Percentiles rank a stretch among this genome's conserved stretches.
Conservation (phyloP, 2,329 filamentous ascomycete species). For the Parastagonospora nodorum region DNA sequence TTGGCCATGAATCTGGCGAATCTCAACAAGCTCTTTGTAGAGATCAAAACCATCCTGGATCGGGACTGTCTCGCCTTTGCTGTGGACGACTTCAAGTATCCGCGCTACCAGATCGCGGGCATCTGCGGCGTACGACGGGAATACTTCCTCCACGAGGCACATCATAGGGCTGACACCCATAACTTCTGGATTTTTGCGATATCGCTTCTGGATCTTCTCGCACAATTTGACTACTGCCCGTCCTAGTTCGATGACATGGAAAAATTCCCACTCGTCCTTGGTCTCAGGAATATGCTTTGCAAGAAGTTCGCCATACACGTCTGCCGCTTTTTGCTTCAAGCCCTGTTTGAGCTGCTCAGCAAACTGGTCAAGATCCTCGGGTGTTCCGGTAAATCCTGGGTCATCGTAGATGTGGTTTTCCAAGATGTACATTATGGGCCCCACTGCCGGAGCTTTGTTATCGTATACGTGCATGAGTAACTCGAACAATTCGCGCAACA, state of each 20-base stretch:
- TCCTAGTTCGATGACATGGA: conserved; percentile 85
- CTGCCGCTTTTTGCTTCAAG: conserved; percentile 73
- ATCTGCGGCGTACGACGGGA: conserved; percentile 90
- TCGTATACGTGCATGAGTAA: conserved; percentile 89
- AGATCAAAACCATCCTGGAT: conserved; percentile 93
- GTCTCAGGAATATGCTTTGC: conserved; percentile 79
- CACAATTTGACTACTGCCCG: conserved; percentile 84
- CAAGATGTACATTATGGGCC: conserved; percentile 78
- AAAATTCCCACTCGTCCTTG: conserved; percentile 86
- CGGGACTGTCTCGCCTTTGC: conserved; percentile 74
- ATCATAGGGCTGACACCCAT: conserved; percentile 74
- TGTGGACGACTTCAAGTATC: conserved; percentile 75
- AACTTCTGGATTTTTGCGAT: conserved; percentile 83
- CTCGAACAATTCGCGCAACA: conserved; percentile 86
- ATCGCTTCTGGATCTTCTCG: conserved; percentile 89
- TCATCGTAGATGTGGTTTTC: conserved; percentile 83
- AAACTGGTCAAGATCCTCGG: conserved; percentile 75
- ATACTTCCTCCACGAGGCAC: conserved; percentile 79
- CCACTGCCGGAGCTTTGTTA: conserved; percentile 80
- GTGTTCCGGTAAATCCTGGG: conserved; percentile 71
- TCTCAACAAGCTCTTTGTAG: conserved; percentile 85
- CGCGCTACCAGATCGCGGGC: conserved; percentile 81
- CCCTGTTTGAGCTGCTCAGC: conserved; percentile 72
- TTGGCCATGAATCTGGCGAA: conserved; percentile 78
- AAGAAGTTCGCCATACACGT: conserved; percentile 80